Percentiles rank a stretch among this genome's conserved stretches.
phyloP scores from a whole-genome alignment of 192 early-diverging fungal species.

The Diversispora epigaea region DNA sequence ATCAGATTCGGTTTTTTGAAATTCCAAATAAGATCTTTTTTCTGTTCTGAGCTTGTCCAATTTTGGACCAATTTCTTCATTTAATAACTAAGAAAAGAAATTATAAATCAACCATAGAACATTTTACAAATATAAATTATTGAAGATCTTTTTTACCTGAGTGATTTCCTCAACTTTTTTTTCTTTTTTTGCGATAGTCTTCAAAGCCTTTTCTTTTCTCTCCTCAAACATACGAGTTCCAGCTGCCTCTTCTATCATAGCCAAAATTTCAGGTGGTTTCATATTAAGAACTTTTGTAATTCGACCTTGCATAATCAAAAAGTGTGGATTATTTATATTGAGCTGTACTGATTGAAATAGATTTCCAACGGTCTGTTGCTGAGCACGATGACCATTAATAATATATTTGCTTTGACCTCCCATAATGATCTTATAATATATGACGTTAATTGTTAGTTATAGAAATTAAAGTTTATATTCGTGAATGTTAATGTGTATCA shows the following conservation, averaged over 20 bases:
- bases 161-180: constrained; percentile 92
- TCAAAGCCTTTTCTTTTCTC: constrained; percentile 90
- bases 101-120: neutral
- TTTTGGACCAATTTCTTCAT: constrained; percentile 90
- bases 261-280: constrained; percentile 93
- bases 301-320: constrained; percentile 98
- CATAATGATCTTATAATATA: constrained; percentile 62
- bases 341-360: constrained; percentile 97
- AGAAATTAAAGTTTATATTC: neutral
- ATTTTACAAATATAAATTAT: neutral
- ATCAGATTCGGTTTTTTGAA: constrained; percentile 88
- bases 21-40: constrained; percentile 88
- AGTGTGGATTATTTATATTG: constrained; percentile 99
- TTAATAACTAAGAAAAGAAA: constrained; percentile 58
- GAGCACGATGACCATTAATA: constrained; percentile 90
- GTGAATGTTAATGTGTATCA: constrained; percentile 40
- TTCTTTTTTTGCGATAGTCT: constrained; percentile 94
- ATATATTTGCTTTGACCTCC: constrained; percentile 96
- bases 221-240: constrained; percentile 99
- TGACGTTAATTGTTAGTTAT: neutral
- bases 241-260: constrained; percentile 99
- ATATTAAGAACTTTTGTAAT: constrained; percentile 99
- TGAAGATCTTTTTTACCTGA: constrained; percentile 38
- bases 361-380: constrained; percentile 85
- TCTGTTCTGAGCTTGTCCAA: constrained; percentile 85